Percentiles rank a stretch among this genome's conserved stretches.
phyloP scores from a whole-genome alignment of 306 rosid genomes.

The Cyclanthera cordifolia region DNA sequence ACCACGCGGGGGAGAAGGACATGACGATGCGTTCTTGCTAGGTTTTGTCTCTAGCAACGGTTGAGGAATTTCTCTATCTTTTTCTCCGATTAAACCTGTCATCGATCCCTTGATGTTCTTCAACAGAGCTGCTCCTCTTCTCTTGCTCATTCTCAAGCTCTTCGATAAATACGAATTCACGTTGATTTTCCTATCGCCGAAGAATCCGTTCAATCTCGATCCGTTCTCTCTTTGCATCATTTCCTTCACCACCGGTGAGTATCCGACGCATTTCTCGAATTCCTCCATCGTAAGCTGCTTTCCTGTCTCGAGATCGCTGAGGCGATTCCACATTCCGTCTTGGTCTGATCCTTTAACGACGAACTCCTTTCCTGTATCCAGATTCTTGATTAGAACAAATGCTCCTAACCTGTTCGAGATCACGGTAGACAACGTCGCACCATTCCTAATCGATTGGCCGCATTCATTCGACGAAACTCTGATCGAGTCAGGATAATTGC shows the following conservation, averaged over 20 bases:
- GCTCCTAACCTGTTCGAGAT: no score
- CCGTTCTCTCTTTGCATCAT: conserved; percentile 48
- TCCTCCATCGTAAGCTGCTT: conserved; percentile 73
- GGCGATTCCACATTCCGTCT: conserved; percentile 65
- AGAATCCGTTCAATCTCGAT: background rate
- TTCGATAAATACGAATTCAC: conserved; percentile 29
- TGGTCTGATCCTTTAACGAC: conserved; percentile 53
- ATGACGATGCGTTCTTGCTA: conserved; percentile 20
- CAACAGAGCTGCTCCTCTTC: conserved; percentile 49
- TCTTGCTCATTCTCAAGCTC: conserved; percentile 66
- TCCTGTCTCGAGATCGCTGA: conserved; percentile 72
- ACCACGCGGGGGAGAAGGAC: background rate
- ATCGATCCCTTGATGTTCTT: conserved; percentile 58
- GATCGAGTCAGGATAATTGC: conserved; percentile 3
- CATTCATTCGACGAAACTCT: conserved; percentile 13
- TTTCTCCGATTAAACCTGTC: conserved; percentile 50
- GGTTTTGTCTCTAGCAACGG: conserved; percentile 20
- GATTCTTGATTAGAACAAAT: conserved; percentile 54
- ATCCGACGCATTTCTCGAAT: conserved; percentile 57
- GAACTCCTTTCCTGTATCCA: conserved; percentile 77
- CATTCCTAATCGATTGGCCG: background rate
- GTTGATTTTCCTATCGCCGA: conserved; percentile 24
- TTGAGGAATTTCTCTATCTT: conserved; percentile 17
- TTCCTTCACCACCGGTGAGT: conserved; percentile 51
- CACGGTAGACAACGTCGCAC: conserved; percentile 17